Base-by-base conservation (phyloP, 2,329 filamentous ascomycete genomes). In the Penicillium occitanis region DNA sequence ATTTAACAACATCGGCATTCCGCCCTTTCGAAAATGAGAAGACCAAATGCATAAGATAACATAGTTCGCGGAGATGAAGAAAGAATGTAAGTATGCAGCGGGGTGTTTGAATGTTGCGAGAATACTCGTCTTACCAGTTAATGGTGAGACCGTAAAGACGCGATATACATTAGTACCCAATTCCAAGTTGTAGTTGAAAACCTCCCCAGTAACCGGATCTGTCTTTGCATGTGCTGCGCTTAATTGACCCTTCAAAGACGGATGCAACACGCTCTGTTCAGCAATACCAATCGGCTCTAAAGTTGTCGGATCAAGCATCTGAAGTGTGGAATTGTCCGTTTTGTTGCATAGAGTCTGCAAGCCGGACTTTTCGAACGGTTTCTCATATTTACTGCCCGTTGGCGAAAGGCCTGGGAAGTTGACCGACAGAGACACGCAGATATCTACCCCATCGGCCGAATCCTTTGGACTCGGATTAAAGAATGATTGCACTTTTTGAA, bases 181-280 rank as follows among this genome's bases (percentile, higher is more conserved):
- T 0, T 87, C 83, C n/a, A 93, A 84, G 72, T 96, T 96, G 79
- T 87, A 94, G 77, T 95, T 96, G 83, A 87, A 94, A 6, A 91
- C 73, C 69, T 95, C 91, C 6, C 92, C 91, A 0, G 88, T 93
- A 0, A 78, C 76, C 0, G 89, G 90, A 73, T 95, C 91, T 0
- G 86, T 84, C 64, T 89, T 87, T 0, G 89, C 87, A 74, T 96
- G 92, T 0, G 92, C 86, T 46, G 86, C 89, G 1, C 89, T 89
- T 14, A 91, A 74, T 0, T 84, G 85, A 0, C 92, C 92, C 13
- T 81, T 86, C 13, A 96, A 82, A 0, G 86, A 82, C 0, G 90
- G 88, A 73, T 96, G 89, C 14, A 96, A 81, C 1, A 72, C 73
- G 0, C 73, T 72, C 72, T 94, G 91, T 0, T 76, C 75, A 0